Evolutionary conservation across 805 yeast species (phyloP).

Genomic region (Ogataea henricii): DNA sequence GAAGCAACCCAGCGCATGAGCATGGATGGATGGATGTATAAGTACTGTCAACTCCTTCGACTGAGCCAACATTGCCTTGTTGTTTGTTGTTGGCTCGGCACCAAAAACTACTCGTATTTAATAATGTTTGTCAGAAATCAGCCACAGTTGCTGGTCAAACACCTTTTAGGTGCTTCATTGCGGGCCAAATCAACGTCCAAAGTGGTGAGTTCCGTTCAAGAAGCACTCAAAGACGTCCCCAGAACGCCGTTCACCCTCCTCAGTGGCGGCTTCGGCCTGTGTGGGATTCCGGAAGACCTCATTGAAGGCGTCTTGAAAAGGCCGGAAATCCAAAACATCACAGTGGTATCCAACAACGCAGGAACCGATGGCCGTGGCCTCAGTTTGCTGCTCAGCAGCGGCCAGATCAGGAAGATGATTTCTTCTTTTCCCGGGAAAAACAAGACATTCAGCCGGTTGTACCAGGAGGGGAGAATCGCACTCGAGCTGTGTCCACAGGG

Average conservation of each 20-base stretch:
- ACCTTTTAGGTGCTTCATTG: background rate
- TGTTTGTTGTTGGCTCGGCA: too few relatives aligned
- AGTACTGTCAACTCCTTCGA: too few relatives aligned
- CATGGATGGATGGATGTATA: too few relatives aligned
- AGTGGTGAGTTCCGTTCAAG: conserved; percentile 23
- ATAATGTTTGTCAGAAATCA: background rate
- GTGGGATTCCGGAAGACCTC: conserved; percentile 49
- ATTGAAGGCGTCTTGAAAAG: conserved; percentile 39
- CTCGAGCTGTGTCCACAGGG: conserved; percentile 55
- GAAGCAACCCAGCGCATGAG: background rate
- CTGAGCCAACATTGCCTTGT: too few relatives aligned
- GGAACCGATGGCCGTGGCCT: conserved; percentile 49
- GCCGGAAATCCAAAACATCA: conserved; percentile 38
- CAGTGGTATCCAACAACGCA: conserved; percentile 52
- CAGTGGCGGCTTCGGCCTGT: conserved; percentile 52
- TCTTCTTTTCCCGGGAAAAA: conserved; percentile 49
- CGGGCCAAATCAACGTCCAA: background rate
- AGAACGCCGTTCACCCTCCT: conserved; percentile 37
- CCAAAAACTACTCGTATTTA: background rate
- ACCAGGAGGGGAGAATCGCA: conserved; percentile 45
- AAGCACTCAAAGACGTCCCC: conserved; percentile 35
- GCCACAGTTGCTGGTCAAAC: background rate
- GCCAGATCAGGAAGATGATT: conserved; percentile 47
- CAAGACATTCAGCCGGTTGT: conserved; percentile 42
- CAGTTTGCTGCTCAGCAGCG: conserved; percentile 41